These are phyloP conservation scores for Pterulicium gracile DNA, from an alignment of 1,284 basidiomycete species.

Conservation along the genomic window DNA sequence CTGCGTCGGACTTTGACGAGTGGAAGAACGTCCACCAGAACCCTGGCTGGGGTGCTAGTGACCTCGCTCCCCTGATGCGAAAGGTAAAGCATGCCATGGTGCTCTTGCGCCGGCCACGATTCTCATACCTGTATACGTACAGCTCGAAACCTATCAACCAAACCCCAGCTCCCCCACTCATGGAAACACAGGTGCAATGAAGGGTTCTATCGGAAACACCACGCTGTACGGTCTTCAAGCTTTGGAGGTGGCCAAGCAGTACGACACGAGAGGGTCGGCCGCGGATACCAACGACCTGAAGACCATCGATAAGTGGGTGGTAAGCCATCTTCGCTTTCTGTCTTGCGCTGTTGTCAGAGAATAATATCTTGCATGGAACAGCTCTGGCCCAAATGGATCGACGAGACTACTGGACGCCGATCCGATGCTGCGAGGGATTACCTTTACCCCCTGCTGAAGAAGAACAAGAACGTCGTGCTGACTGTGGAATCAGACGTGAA, in stretches of 20 bases:
- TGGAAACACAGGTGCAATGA: constrained; percentile 36
- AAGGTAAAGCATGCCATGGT: constrained; percentile 1
- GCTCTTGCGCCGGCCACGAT: background rate
- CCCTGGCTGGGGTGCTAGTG: background rate
- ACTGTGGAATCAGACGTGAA: constrained; percentile 28
- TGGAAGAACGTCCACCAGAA: background rate
- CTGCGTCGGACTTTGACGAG: constrained; percentile 18
- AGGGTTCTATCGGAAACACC: constrained; percentile 7
- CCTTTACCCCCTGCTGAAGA: constrained; percentile 39
- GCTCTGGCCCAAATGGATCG: constrained; percentile 38
- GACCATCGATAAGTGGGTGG: constrained; percentile 31
- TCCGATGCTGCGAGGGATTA: constrained; percentile 48
- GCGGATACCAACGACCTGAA: constrained; percentile 35
- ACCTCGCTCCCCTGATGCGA: background rate
- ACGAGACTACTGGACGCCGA: constrained; percentile 38
- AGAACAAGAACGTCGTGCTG: constrained; percentile 32
- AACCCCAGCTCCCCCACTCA: constrained; percentile 17
- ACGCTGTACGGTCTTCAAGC: constrained; percentile 32
- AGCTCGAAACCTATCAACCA: background rate
- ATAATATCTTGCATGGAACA: constrained; percentile 10
- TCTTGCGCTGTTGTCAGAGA: constrained; percentile 10
- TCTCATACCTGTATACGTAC: background rate
- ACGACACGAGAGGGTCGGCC: constrained; percentile 29
- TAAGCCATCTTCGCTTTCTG: constrained; percentile 15
- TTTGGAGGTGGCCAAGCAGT: constrained; percentile 29